Conservation (phyloP, 1,284 basidiomycete species). For the Fistulinella staudtii region DNA sequence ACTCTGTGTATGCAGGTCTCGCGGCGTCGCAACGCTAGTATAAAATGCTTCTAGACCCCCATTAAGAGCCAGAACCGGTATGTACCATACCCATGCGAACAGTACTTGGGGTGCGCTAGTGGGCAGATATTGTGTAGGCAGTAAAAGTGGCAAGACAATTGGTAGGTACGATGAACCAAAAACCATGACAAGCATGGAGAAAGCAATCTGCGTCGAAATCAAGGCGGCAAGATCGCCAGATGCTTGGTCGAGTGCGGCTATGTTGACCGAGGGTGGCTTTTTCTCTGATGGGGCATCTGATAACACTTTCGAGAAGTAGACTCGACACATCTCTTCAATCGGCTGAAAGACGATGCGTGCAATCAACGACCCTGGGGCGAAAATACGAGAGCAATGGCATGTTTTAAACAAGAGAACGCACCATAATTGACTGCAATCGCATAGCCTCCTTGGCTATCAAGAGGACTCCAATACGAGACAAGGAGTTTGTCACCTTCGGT, state of each 20-base stretch:
- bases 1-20: conserved; percentile 64
- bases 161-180: conserved; percentile 76
- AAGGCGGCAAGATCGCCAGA: conserved; percentile 47
- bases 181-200: conserved; percentile 67
- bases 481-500: conserved; percentile 96
- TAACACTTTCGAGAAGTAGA: conserved; percentile 79
- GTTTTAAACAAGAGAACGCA: conserved; percentile 32
- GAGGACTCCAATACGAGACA: conserved; percentile 75
- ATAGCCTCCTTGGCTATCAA: conserved; percentile 89
- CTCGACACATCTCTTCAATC: conserved; percentile 83
- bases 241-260: conserved; percentile 34
- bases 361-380: conserved; percentile 72
- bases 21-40: conserved; percentile 66
- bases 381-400: conserved; percentile 1
- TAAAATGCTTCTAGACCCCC: conserved; percentile 89
- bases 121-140: conserved; percentile 66
- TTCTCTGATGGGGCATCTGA: conserved; percentile 19
- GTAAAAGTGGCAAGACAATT: conserved; percentile 61
- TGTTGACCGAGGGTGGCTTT: background rate
- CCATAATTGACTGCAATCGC: conserved; percentile 94
- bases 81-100: conserved; percentile 75
- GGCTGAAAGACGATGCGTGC: conserved; percentile 92
- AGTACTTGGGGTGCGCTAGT: conserved; percentile 77
- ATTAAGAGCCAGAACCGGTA: conserved; percentile 85
- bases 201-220: conserved; percentile 63